Evolutionary conservation across 23 red algal genomes (phyloP).

Genomic region (Gracilaria gracilis): DNA sequence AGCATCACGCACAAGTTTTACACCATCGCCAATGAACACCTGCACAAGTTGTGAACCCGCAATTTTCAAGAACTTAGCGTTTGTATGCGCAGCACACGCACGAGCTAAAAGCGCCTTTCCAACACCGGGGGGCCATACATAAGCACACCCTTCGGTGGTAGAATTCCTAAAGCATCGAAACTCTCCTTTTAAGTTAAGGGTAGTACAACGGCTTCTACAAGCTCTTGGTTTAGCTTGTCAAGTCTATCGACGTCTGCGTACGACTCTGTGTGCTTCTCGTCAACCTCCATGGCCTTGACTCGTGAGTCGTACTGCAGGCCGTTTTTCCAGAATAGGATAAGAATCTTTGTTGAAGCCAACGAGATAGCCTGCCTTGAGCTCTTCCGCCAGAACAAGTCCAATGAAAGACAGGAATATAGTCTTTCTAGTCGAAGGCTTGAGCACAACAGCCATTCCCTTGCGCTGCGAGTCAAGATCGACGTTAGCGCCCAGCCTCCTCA

Average conservation of each 20-base stretch:
- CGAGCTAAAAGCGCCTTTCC: constrained; percentile 99
- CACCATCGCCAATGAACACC: constrained; percentile 99
- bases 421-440: constrained; percentile 95
- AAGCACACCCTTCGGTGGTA: constrained; percentile 98
- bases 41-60: constrained; percentile 97
- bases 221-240: constrained; percentile 99
- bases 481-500: constrained; percentile 87
- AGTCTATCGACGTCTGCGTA: constrained; percentile 96
- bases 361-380: constrained; percentile 92
- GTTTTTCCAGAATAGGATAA: constrained; percentile 94
- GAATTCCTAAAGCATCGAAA: constrained; percentile 97
- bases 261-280: constrained; percentile 96
- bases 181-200: constrained; percentile 94
- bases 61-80: constrained; percentile 98
- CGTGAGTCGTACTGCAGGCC: constrained; percentile 94
- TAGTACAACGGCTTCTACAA: constrained; percentile 98
- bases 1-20: constrained; percentile 97
- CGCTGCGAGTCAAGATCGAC: constrained; percentile 89
- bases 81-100: constrained; percentile 99
- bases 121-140: constrained; percentile 99
- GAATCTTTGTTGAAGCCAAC: constrained; percentile 99
- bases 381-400: constrained; percentile 87
- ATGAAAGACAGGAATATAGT: constrained; percentile 96
- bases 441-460: constrained; percentile 87
- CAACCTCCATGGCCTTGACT: constrained; percentile 99